phyloP scores from a whole-genome alignment of 2,329 filamentous ascomycete genomes.

The Verticillium dahliae region DNA sequence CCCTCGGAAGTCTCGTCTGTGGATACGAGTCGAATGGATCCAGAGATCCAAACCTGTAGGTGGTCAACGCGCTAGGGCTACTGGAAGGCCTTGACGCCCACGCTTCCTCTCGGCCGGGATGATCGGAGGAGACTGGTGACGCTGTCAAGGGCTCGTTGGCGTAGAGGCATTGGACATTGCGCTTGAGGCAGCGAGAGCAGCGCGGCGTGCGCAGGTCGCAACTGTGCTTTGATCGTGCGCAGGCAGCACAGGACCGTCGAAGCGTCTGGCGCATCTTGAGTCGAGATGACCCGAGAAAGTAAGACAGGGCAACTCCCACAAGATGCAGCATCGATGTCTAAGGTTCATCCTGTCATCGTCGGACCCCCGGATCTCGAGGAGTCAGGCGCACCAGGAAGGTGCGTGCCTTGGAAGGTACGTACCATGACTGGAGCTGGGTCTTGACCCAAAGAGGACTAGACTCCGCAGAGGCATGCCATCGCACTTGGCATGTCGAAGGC shows the following conservation, averaged over 20 bases:
- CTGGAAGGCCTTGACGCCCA: neutral
- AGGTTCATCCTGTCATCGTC: neutral
- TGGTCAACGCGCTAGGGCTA: constrained; percentile 11
- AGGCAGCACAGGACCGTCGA: constrained; percentile 48
- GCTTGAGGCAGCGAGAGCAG: constrained; percentile 48
- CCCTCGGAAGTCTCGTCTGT: constrained; percentile 40
- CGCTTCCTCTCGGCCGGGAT: neutral
- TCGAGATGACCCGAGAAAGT: neutral
- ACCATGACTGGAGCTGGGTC: neutral
- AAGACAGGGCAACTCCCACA: neutral
- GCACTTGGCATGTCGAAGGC: constrained; percentile 2
- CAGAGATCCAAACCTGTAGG: constrained; percentile 27
- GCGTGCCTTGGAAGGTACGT: too few relatives aligned
- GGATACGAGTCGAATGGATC: constrained; percentile 54
- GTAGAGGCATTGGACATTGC: constrained; percentile 40
- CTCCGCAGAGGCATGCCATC: constrained; percentile 14
- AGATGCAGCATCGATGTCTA: neutral
- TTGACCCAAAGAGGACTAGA: constrained; percentile 20
- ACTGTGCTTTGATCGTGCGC: constrained; percentile 47
- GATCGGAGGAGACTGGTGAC: constrained; percentile 1
- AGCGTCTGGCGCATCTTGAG: constrained; percentile 46
- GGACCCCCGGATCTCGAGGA: neutral
- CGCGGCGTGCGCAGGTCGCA: constrained; percentile 47
- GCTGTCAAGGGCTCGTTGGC: constrained; percentile 44
- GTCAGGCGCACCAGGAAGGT: neutral